Percentiles rank a stretch among this genome's conserved stretches.
Evolutionary conservation across 768 basidiomycete genomes (phyloP).

Genomic region (Suillus lakei): DNA sequence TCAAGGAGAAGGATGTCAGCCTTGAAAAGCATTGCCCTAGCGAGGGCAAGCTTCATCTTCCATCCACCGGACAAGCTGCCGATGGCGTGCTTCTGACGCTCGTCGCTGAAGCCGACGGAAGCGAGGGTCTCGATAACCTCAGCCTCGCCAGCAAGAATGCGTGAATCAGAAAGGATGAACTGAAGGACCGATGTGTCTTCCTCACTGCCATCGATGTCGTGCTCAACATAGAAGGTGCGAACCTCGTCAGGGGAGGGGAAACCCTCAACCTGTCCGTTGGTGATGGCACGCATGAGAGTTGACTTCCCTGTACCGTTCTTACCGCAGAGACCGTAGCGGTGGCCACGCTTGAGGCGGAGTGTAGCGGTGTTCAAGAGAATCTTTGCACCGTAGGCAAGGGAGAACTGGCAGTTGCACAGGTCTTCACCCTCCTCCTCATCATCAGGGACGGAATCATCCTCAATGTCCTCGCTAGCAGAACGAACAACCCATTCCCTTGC

Average conservation of each 20-base stretch:
- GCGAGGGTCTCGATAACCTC: constrained; percentile 83
- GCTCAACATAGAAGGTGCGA: constrained; percentile 99
- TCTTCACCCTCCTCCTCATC: constrained; percentile 99
- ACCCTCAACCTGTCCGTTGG: constrained; percentile 95
- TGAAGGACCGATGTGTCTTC: constrained; percentile 88
- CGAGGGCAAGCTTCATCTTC: constrained; percentile 99
- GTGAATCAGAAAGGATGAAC: constrained; percentile 87
- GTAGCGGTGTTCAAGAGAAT: constrained; percentile 95
- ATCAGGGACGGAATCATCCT: constrained; percentile 68
- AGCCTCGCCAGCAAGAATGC: constrained; percentile 68
- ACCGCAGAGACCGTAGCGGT: constrained; percentile 98
- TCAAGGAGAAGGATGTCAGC: constrained; percentile 96
- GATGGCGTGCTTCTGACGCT: constrained; percentile 84
- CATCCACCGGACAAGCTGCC: constrained; percentile 96
- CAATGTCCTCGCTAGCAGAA: constrained; percentile 79
- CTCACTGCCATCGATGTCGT: constrained; percentile 97
- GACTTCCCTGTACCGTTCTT: constrained; percentile 99
- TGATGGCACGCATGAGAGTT: constrained; percentile 91
- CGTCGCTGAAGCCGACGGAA: constrained; percentile 90
- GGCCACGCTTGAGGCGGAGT: constrained; percentile 97
- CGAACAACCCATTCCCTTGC: constrained; percentile 89
- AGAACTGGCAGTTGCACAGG: constrained; percentile 99
- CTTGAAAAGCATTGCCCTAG: constrained; percentile 97
- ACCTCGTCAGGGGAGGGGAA: constrained; percentile 98
- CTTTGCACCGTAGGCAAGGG: constrained; percentile 98